A percentile compares a stretch with the other conserved stretches of the same genome.
Conservation (phyloP, 768 basidiomycete species). For the Termitomyces bulborhizus region DNA sequence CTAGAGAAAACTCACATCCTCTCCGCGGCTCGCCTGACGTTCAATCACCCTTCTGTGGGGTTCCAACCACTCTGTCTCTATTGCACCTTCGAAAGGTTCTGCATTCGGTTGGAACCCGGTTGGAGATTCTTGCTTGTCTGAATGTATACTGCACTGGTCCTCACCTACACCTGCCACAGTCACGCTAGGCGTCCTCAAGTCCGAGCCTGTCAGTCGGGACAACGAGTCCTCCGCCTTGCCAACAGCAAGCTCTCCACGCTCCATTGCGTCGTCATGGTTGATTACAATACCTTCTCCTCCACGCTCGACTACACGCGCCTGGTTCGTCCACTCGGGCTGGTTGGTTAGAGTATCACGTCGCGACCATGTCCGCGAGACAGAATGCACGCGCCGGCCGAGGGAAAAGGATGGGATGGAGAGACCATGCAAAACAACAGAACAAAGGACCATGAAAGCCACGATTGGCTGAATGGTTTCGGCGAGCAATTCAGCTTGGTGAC, state of each 20-base stretch:
- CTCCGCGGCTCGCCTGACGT: slow-evolving; percentile 46
- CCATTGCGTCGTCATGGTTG: slow-evolving; percentile 68
- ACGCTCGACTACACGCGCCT: slow-evolving; percentile 62
- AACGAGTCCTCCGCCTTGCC: slow-evolving; percentile 9
- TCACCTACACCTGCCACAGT: slow-evolving; percentile 7
- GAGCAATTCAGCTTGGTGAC: slow-evolving; percentile 58
- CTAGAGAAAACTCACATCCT: slow-evolving; percentile 47
- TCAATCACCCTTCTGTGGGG: slow-evolving; percentile 66
- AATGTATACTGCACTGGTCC: slow-evolving; percentile 10
- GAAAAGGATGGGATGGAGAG: slow-evolving; percentile 95
- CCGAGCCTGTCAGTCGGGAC: slow-evolving; percentile 1
- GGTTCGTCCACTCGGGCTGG: slow-evolving; percentile 77
- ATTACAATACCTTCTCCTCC: slow-evolving; percentile 72
- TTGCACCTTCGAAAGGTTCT: slow-evolving; percentile 39
- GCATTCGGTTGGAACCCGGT: slow-evolving; percentile 21
- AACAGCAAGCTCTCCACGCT: slow-evolving; percentile 21
- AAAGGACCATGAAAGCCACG: slow-evolving; percentile 90
- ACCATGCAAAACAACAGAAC: slow-evolving; percentile 83
- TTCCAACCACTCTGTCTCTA: slow-evolving; percentile 60
- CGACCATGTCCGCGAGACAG: slow-evolving; percentile 86
- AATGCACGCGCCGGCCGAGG: slow-evolving; percentile 86
- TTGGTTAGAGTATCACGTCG: slow-evolving; percentile 43
- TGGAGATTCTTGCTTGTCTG: slow-evolving; percentile 6
- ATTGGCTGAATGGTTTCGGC: slow-evolving; percentile 84
- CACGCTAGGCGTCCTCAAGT: slow-evolving; percentile 12